Evolutionary conservation across 2,329 filamentous ascomycete genomes (phyloP), one percentile per base, ranked within the genome.

Genomic region (Hawksworthiomyces lignivorus): DNA sequence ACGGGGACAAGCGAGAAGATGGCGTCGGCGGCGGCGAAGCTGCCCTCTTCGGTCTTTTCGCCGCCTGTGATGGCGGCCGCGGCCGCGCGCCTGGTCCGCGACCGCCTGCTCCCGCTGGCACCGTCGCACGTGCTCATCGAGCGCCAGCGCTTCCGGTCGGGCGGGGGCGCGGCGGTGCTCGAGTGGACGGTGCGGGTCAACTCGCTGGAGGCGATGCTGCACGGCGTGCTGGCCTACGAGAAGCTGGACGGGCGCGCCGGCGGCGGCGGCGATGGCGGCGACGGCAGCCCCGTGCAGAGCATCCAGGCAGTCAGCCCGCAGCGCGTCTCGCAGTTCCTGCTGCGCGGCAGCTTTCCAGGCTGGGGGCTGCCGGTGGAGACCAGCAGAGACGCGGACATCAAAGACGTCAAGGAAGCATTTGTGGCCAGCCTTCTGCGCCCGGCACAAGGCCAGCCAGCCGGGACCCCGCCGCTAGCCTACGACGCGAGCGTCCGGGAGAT

Each of bases 141-240:
- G 56, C 65, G 69, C 15, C 73, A 78, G 53, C 70, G 73, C 4
- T 75, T 69, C 53, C 79, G 87, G 3, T 80, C 77, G 3, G 72
- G 70, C n/a, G 75, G 82, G 8, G 70, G 65, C 0, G 63, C 75
- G 0, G 73, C 78, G 0, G 78, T 94, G 2, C 75, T 80, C 46
- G 85, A 94, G 61, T 94, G 87, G 87, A 90, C 86, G 4, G 58
- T 92, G 30, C 70, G 85, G 2, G 86, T 94, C 8, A 90, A 90
- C 50, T 81, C 84, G 53, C 72, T 94, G 18, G 87, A 94, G 59
- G 77, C 79, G 4, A 92, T 92, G 79, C 62, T 94, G 1, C 84
- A 88, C 66, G 82, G 82, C 8, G 70, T 80, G 11, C 59, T 90
- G 28, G 67, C 72, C 38, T 74, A 80, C 0, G 54, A 86, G 36